Evolutionary conservation across 345 rosid species (phyloP).

Genomic region (Excoecaria cochinchinensis): DNA sequence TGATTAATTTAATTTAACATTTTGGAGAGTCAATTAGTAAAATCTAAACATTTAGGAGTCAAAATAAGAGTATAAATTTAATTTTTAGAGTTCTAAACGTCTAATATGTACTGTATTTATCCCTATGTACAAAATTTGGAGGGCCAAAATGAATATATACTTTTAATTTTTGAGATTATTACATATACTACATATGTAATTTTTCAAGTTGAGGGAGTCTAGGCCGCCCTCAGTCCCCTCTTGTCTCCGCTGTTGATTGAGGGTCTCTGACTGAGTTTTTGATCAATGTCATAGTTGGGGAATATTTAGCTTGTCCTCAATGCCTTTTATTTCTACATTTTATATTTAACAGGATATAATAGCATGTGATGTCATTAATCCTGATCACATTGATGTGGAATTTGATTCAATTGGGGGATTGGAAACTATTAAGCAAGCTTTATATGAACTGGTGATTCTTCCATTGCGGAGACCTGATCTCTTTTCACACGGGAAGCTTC

Average conservation of each 20-base stretch:
- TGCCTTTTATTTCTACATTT: not conserved
- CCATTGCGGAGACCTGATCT: conserved; percentile 87
- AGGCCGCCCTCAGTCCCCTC: no score
- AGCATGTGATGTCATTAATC: conserved; percentile 95
- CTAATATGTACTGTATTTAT: no score
- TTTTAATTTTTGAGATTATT: no score
- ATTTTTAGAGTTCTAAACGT: no score
- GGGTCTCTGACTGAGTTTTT: not conserved
- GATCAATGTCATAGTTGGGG: not conserved
- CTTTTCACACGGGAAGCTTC: conserved; percentile 86
- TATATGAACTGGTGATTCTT: conserved; percentile 87
- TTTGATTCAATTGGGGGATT: conserved; percentile 89
- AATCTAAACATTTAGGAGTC: no score
- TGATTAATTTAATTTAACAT: no score
- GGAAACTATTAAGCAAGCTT: conserved; percentile 71
- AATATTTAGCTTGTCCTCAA: not conserved
- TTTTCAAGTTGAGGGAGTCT: no score
- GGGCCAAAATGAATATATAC: no score
- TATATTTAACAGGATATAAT: conserved; percentile 68
- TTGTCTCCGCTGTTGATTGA: not conserved
- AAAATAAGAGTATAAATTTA: no score
- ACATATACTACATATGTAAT: no score
- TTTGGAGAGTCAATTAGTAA: no score
- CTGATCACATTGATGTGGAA: conserved; percentile 89
- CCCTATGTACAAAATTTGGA: no score